Base-by-base conservation (phyloP, 208 protist genomes). In the Zelonia costaricensis region DNA sequence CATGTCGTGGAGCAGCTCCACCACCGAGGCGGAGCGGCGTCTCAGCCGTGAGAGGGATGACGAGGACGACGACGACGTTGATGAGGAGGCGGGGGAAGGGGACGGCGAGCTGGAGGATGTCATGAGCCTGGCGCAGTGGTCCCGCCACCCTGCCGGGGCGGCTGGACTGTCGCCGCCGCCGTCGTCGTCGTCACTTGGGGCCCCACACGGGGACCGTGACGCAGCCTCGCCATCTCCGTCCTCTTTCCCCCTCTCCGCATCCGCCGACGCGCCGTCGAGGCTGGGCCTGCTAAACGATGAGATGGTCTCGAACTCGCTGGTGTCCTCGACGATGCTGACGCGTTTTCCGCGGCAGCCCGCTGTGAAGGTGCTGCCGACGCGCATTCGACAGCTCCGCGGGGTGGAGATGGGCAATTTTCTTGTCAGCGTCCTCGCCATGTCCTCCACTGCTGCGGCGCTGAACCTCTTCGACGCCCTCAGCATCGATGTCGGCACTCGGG, bases 371-470 rank as follows among this genome's bases (percentile, higher is more conserved):
- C 33, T 83, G 57, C 86, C 86, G 28, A 51, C 43, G 43, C 77
- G 82, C 46, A 76, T 73, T 38, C 69, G 73, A 31, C 79, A 80
- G 33, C 69, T 95, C 25, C 92, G 91, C 67, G 79, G 82, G 23
- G 78, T 74, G 18, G 86, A 95, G 57, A 74, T 91, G 40, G 90
- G 86, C 15, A 89, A 84, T 69, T 93, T 91, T 43, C 67, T 95
- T 22, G 71, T 93, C 16, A 92, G 76, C 55, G 83, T 88, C 74
- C 62, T 96, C 18, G 25, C 77, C 47, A 78, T 90, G 63, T 87
- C 79, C 38, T 72, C 64, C 54, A 39, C 70, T 10, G 55, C 84
- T 13, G 57, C 59, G 27, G 76, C 85, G 44, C 82, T 85, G 52
- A 80, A 80, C 6, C 57, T 96, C 18, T 62, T 92, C 13, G 83